phyloP scores from a whole-genome alignment of 305 asterid genomes.

The Salvia sclarea region DNA sequence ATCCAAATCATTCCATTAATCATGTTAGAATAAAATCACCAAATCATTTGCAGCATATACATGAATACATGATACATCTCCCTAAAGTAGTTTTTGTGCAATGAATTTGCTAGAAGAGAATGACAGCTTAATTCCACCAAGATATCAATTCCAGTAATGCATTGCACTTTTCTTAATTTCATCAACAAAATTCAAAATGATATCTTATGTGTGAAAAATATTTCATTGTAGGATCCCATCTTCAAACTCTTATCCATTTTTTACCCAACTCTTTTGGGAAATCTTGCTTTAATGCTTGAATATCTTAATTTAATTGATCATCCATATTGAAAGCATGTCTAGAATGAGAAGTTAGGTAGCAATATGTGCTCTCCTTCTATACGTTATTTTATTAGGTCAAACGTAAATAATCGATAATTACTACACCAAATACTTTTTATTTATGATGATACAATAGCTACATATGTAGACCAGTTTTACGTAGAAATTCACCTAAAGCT shows the following conservation, averaged over 20 bases:
- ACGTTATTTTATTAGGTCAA: neutral
- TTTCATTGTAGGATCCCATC: constrained; percentile 20
- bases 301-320: neutral
- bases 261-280: neutral
- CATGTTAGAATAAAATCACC: constrained; percentile 20
- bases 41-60: neutral
- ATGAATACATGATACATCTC: too few relatives aligned
- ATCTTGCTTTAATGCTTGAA: neutral
- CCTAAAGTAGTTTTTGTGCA: too few relatives aligned
- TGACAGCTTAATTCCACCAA: constrained; percentile 29
- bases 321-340: neutral
- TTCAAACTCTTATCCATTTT: constrained; percentile 1
- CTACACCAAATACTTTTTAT: neutral
- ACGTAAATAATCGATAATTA: neutral
- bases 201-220: neutral
- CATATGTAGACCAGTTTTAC: neutral
- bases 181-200: neutral
- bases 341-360: neutral
- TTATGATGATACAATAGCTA: too few relatives aligned
- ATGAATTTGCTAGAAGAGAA: constrained; percentile 24
- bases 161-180: constrained; percentile 15
- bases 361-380: neutral
- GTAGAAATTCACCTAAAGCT: neutral
- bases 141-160: constrained; percentile 26
- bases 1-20: neutral